phyloP scores from a whole-genome alignment of 2,329 filamentous ascomycete species.

The Alternaria angustiovoidea region DNA sequence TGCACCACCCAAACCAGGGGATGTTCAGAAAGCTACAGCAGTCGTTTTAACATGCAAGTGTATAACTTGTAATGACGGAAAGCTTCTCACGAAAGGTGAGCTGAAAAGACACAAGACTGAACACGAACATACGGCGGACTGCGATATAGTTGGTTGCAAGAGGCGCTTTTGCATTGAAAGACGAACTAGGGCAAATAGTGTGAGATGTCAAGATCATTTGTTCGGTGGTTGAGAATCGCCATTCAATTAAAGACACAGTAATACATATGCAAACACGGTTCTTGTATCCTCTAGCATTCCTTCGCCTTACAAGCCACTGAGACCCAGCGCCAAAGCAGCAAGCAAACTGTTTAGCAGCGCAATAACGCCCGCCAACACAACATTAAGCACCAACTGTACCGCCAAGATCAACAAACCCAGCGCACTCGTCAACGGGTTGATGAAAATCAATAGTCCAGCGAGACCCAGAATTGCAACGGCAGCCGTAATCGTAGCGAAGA shows the following conservation, averaged over 20 bases:
- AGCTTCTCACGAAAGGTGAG: slow-evolving; percentile 37
- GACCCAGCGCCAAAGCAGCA: slow-evolving; percentile 17
- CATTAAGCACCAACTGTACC: slow-evolving; percentile 26
- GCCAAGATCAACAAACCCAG: slow-evolving; percentile 25
- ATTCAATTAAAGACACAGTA: no score
- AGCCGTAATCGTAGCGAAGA: slow-evolving; percentile 28
- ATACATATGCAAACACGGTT: neutral
- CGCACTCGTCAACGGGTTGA: slow-evolving; percentile 25
- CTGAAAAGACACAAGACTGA: slow-evolving; percentile 34
- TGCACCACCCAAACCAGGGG: slow-evolving; percentile 10
- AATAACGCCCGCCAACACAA: slow-evolving; percentile 24
- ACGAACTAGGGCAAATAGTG: neutral
- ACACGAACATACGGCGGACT: slow-evolving; percentile 34
- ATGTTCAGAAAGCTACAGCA: slow-evolving; percentile 19
- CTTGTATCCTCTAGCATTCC: neutral
- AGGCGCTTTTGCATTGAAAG: slow-evolving; percentile 37
- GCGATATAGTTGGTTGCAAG: slow-evolving; percentile 23
- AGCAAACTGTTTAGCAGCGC: slow-evolving; percentile 26
- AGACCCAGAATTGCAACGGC: slow-evolving; percentile 27
- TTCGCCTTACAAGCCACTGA: slow-evolving; percentile 16
- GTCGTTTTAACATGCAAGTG: slow-evolving; percentile 32
- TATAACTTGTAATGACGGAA: slow-evolving; percentile 29
- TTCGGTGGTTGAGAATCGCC: neutral
- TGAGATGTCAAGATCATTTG: slow-evolving; percentile 19
- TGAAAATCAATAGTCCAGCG: slow-evolving; percentile 21